These are phyloP conservation scores for Fusarium virguliforme DNA, from an alignment of 2,329 filamentous ascomycete genomes.

Conservation along the genomic window DNA sequence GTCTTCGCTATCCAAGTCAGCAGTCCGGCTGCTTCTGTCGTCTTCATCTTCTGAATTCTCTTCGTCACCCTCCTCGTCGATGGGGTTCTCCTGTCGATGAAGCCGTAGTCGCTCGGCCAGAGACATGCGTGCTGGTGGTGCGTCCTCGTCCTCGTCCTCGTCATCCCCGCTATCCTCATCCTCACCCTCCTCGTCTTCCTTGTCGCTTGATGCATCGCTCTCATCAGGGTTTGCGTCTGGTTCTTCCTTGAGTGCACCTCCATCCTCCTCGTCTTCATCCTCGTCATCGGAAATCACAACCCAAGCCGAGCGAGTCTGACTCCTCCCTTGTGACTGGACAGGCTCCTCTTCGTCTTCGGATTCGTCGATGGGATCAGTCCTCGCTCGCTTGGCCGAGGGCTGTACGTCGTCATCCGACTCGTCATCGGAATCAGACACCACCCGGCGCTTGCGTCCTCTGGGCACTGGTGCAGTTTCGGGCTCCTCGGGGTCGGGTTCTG, in stretches of 20 bases:
- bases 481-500: constrained; percentile 47
- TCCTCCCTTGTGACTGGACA: constrained; percentile 1
- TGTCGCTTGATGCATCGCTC: not conserved
- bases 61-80: constrained; percentile 19
- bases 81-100: constrained; percentile 41
- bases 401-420: constrained; percentile 45
- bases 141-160: constrained; percentile 34
- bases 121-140: constrained; percentile 29
- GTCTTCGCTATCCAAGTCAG: constrained; percentile 35
- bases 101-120: constrained; percentile 41
- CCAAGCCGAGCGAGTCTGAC: constrained; percentile 11
- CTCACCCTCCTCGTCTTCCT: constrained; percentile 21
- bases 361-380: constrained; percentile 35
- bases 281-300: constrained; percentile 36
- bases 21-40: constrained; percentile 42
- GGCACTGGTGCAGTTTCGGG: constrained; percentile 23
- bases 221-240: constrained; percentile 1
- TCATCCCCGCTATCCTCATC: constrained; percentile 1
- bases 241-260: constrained; percentile 25
- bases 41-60: constrained; percentile 21
- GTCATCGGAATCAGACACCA: constrained; percentile 55
- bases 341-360: constrained; percentile 45
- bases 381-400: constrained; percentile 47
- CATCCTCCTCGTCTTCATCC: constrained; percentile 41
- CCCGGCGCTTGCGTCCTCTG: constrained; percentile 50